Evolutionary conservation across 2,329 filamentous ascomycete species (phyloP).

Genomic region (Xylariomycetidae sp.): DNA sequence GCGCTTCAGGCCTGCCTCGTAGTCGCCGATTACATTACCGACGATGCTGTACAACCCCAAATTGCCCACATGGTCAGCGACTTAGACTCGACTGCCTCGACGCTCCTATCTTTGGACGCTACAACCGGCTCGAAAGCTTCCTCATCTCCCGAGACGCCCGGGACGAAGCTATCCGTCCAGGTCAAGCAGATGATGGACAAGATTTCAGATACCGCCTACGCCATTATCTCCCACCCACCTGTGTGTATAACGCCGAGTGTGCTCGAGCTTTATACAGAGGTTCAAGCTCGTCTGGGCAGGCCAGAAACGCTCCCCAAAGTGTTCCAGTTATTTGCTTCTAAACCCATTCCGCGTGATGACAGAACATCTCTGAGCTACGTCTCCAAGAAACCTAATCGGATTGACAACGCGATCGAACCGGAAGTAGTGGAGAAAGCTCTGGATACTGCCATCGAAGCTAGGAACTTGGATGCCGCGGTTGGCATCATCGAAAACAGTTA

Average conservation of each 20-base stretch:
- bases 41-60: conserved; percentile 25
- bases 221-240: conserved; percentile 66
- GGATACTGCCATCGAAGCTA: conserved; percentile 71
- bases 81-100: conserved; percentile 30
- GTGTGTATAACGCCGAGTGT: conserved; percentile 75
- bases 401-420: conserved; percentile 68
- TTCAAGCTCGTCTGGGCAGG: conserved; percentile 68
- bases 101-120: conserved; percentile 30
- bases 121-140: conserved; percentile 8
- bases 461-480: conserved; percentile 73
- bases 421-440: conserved; percentile 69
- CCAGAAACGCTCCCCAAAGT: conserved; percentile 75
- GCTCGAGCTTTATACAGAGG: conserved; percentile 69
- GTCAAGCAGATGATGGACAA: conserved; percentile 43
- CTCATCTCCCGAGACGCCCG: conserved; percentile 10
- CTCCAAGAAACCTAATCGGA: conserved; percentile 61
- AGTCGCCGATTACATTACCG: conserved; percentile 25
- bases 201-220: conserved; percentile 59
- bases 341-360: conserved; percentile 64
- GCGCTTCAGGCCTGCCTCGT: conserved; percentile 24
- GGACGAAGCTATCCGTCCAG: conserved; percentile 17
- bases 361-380: conserved; percentile 52
- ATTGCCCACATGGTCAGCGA: conserved; percentile 25
- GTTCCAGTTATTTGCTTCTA: conserved; percentile 78
- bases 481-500: conserved; percentile 69